Percentiles rank a stretch among this genome's conserved stretches.
Evolutionary conservation across 2,329 filamentous ascomycete species (phyloP).

Genomic region (Cordyceps cicadae): DNA sequence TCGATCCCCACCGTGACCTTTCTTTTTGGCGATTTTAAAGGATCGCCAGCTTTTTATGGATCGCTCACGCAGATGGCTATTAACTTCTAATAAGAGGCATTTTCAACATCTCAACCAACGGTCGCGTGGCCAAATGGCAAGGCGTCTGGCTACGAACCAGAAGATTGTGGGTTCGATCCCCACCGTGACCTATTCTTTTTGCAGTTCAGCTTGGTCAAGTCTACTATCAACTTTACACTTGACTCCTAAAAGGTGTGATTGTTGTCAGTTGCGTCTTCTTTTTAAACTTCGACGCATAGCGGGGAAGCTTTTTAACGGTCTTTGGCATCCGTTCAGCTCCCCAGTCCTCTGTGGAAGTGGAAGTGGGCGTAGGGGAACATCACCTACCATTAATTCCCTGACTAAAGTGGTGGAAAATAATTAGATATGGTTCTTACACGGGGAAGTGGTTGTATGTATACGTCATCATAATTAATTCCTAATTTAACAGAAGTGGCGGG

Average conservation of each 20-base stretch:
- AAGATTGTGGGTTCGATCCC: conserved; percentile 15
- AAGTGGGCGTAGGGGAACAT: too few relatives aligned
- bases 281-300: not conserved
- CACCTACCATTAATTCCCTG: too few relatives aligned
- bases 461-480: too few relatives aligned
- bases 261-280: not conserved
- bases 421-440: too few relatives aligned
- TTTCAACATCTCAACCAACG: not conserved
- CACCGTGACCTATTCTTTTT: conserved; percentile 14
- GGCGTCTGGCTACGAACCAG: conserved; percentile 15
- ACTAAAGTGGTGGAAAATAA: too few relatives aligned
- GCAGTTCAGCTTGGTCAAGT: not conserved
- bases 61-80: not conserved
- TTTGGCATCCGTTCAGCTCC: too few relatives aligned
- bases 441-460: too few relatives aligned
- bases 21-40: not conserved
- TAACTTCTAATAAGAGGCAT: not conserved
- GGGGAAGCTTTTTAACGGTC: not conserved
- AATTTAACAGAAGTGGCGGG: too few relatives aligned
- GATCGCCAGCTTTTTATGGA: not conserved
- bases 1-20: conserved; percentile 15
- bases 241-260: not conserved
- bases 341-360: too few relatives aligned
- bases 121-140: conserved; percentile 15
- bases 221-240: too few relatives aligned